phyloP scores from a whole-genome alignment of 2,329 filamentous ascomycete species.

The Lasiodiplodia theobromae region DNA sequence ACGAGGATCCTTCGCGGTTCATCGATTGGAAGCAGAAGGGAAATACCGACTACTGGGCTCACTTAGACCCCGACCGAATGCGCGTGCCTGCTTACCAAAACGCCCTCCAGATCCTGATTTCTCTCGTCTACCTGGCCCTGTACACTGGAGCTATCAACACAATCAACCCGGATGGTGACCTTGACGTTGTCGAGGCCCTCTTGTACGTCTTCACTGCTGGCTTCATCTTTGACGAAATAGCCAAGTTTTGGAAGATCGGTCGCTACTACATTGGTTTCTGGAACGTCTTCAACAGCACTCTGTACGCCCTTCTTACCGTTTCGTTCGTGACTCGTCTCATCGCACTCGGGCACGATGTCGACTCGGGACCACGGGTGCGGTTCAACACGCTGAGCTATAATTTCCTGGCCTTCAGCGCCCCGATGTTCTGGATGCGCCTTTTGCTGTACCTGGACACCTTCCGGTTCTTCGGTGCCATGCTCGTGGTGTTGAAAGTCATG shows the following conservation, averaged over 20 bases:
- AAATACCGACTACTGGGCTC: constrained; percentile 76
- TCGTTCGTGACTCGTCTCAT: constrained; percentile 82
- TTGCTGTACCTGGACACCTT: constrained; percentile 91
- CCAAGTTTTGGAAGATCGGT: constrained; percentile 94
- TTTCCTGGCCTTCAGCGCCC: constrained; percentile 89
- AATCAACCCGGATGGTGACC: constrained; percentile 81
- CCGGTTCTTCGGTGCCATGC: constrained; percentile 97
- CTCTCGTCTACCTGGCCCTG: constrained; percentile 79
- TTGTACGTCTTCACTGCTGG: constrained; percentile 92
- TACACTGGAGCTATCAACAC: constrained; percentile 95
- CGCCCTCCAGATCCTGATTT: constrained; percentile 82
- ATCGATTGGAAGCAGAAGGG: constrained; percentile 85
- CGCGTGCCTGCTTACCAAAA: constrained; percentile 93
- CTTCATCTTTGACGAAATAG: constrained; percentile 85
- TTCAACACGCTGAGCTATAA: constrained; percentile 90
- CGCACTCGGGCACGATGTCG: constrained; percentile 69
- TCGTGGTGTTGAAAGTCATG: constrained; percentile 85
- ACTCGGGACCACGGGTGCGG: constrained; percentile 59
- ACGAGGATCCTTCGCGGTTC: constrained; percentile 87
- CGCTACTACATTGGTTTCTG: constrained; percentile 92
- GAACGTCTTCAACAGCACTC: constrained; percentile 89
- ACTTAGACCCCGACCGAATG: constrained; percentile 95
- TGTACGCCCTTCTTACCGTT: constrained; percentile 80
- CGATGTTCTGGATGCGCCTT: constrained; percentile 96
- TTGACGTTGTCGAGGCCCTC: constrained; percentile 83